Evolutionary conservation across 2,329 filamentous ascomycete genomes (phyloP).

Genomic region (Fusarium nanum): DNA sequence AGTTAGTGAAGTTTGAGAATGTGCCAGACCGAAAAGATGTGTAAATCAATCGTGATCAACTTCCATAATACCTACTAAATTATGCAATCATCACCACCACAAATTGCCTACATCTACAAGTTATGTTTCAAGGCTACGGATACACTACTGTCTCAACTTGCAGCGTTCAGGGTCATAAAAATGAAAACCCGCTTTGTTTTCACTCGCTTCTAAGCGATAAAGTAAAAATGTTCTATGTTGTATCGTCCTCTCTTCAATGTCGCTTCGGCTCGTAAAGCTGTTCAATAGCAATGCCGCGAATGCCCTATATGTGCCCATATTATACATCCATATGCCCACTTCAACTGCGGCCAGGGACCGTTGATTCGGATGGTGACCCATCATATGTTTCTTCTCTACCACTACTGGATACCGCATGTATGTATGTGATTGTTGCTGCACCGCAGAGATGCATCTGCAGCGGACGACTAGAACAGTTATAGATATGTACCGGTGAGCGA

Average conservation of each 20-base stretch:
- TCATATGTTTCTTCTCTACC: conserved; percentile 14
- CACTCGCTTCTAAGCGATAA: conserved; percentile 9
- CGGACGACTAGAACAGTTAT: neutral
- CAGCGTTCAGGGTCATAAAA: neutral
- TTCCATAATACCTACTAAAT: neutral
- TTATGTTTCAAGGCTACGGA: neutral
- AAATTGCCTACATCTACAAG: neutral
- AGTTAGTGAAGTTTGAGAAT: neutral
- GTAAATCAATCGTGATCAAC: neutral
- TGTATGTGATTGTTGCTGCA: conserved; percentile 2
- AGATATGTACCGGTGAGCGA: conserved; percentile 4
- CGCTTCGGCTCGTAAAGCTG: conserved; percentile 13
- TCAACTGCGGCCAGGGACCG: conserved; percentile 21
- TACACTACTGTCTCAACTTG: neutral
- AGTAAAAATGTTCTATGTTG: conserved; percentile 13
- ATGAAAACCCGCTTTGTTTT: neutral
- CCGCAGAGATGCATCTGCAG: neutral
- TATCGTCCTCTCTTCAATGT: conserved; percentile 22
- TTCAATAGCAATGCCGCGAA: conserved; percentile 13
- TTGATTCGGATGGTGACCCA: conserved; percentile 28
- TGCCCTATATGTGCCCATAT: conserved; percentile 37
- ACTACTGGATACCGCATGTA: neutral
- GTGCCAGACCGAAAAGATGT: neutral
- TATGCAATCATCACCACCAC: neutral
- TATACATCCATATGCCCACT: conserved; percentile 24